Percentiles rank a stretch among this genome's conserved stretches.
phyloP scores from a whole-genome alignment of 257 asterid species.

The Ajuga chamaepitys region DNA sequence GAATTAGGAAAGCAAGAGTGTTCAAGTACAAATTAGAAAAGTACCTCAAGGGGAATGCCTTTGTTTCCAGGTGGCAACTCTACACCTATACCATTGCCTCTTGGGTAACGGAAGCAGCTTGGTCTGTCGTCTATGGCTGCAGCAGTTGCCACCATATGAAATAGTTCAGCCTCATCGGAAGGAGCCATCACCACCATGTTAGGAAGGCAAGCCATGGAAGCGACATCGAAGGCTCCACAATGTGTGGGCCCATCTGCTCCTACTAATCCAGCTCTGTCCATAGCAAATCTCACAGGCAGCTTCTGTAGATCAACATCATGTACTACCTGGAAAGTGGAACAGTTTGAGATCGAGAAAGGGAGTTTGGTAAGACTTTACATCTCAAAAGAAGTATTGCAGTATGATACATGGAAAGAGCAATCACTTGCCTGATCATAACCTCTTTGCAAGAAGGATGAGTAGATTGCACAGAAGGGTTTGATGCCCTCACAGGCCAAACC shows the following conservation, averaged over 20 bases:
- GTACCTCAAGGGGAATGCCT: constrained; percentile 86
- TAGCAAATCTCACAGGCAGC: constrained; percentile 92
- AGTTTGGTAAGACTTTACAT: not conserved
- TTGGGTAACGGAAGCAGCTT: constrained; percentile 85
- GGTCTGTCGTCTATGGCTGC: constrained; percentile 93
- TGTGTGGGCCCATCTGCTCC: constrained; percentile 99
- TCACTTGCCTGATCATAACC: constrained; percentile 80
- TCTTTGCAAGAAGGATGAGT: constrained; percentile 88
- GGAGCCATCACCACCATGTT: constrained; percentile 99
- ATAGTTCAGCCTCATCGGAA: constrained; percentile 78
- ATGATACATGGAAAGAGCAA: not conserved
- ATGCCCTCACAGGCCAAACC: constrained; percentile 97
- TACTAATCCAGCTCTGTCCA: constrained; percentile 93
- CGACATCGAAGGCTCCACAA: constrained; percentile 81
- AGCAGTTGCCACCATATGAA: constrained; percentile 97
- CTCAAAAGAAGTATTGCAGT: not conserved
- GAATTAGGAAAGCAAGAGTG: no score
- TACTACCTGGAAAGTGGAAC: constrained; percentile 53
- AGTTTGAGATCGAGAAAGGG: not conserved
- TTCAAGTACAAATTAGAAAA: not conserved
- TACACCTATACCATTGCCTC: constrained; percentile 85
- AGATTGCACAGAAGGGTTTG: constrained; percentile 88
- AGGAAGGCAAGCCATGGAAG: constrained; percentile 96
- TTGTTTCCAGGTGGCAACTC: constrained; percentile 77
- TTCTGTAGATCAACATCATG: constrained; percentile 96